These are phyloP conservation scores for Oryza australiensis DNA, from an alignment of 176 grass and related monocot species.

Conservation along the genomic window DNA sequence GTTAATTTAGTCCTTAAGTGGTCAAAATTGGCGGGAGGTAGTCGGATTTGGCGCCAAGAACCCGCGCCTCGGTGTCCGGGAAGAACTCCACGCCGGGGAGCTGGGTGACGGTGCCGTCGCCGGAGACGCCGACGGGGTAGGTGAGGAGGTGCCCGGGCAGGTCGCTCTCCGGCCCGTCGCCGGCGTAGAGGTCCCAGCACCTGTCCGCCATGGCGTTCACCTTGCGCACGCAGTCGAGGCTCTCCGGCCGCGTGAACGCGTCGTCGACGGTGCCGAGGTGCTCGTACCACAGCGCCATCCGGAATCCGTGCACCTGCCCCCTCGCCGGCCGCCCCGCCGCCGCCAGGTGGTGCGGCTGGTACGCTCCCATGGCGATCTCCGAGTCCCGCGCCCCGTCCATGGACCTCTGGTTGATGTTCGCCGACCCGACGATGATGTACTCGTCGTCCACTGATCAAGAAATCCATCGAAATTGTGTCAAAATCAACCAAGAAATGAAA, in stretches of 20 bases:
- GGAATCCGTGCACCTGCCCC: constrained; percentile 81
- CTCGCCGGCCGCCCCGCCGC: constrained; percentile 45
- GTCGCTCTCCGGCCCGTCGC: constrained; percentile 38
- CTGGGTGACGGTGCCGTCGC: constrained; percentile 41
- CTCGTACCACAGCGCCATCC: constrained; percentile 76
- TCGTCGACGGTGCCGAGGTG: constrained; percentile 60
- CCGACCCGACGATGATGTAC: constrained; percentile 91
- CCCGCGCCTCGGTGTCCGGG: constrained; percentile 64
- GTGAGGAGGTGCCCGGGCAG: constrained; percentile 71
- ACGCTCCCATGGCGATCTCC: constrained; percentile 90
- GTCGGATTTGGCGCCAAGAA: constrained; percentile 75
- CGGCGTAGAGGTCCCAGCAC: constrained; percentile 56
- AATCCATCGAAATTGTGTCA: neutral
- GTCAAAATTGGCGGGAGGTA: constrained; percentile 83
- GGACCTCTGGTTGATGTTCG: constrained; percentile 90
- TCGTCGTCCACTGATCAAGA: constrained; percentile 73
- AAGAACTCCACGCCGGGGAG: constrained; percentile 64
- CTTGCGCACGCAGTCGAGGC: constrained; percentile 61
- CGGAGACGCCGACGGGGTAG: constrained; percentile 58
- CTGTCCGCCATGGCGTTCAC: constrained; percentile 68
- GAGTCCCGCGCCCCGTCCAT: constrained; percentile 83
- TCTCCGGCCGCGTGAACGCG: constrained; percentile 52
- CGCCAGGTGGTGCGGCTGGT: constrained; percentile 60
- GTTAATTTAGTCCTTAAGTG: constrained; percentile 41
- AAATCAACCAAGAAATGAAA: too few species aligned